Evolutionary conservation across 129 eudicot species (phyloP), one percentile per base, ranked within the genome.

Genomic region (Lonicera japonica): DNA sequence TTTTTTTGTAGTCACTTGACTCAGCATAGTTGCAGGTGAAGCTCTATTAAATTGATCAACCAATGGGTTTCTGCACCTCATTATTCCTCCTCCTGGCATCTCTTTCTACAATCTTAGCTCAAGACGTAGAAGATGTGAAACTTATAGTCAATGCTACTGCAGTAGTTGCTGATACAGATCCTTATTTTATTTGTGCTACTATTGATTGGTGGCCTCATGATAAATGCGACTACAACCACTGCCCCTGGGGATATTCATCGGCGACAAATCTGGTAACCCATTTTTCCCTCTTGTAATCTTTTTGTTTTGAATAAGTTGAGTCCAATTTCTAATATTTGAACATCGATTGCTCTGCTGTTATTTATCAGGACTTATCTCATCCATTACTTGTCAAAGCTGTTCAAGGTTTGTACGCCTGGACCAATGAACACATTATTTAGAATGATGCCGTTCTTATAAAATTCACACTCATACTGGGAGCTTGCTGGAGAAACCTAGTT

Each of bases 121-220:
- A 71, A 60, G 74, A 75, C 46, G 69, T 75, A 21, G 77, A 76
- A 72, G 79, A 77, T 5, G 75, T 73, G 11, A 61, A 60, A 52
- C 77, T 91, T 65, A 72, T 74, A 5, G 72, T 87, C 24, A 67
- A 87, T 83, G 85, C 86, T 51, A 76, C 76, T 69, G 25, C 65
- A 41, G 58, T 76, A 15, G 41, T 87, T 56, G 70, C 96, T 52
- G 74, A 71, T 25, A 91, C 97, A 15, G 96, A 87, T 82, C 73
- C 71, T n/a, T 79, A 80, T 70, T 91, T 77, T 71, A 75, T 91
- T 1, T 91, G 97, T 78, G 97, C 97, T 16, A 91, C 97, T 17
- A 82, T 91, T 51, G 97, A 91, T 79, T 91, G 97, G 97, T 91
- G 97, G 97, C 97, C 97, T 55, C 79, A 65, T 61, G 81, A 76